phyloP scores from a whole-genome alignment of 805 yeast genomes.

The Myxozyma nipponensis region DNA sequence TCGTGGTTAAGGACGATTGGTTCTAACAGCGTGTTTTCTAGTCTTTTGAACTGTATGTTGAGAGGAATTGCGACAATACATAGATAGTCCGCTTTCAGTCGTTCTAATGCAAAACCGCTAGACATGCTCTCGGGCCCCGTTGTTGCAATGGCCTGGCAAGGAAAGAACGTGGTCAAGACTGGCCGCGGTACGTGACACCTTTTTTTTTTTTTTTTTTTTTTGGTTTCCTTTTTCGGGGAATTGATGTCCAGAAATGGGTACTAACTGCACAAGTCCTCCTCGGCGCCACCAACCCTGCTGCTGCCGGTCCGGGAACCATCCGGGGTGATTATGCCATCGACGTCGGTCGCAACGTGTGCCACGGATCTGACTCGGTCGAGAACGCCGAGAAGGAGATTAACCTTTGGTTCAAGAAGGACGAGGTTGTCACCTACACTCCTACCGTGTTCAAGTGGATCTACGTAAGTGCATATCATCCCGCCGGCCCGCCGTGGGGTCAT shows the following conservation, averaged over 20 bases:
- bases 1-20: not conserved
- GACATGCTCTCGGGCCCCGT: slow-evolving; percentile 98
- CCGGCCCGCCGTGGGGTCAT: no score
- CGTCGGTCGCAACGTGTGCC: slow-evolving; percentile 98
- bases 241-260: not conserved
- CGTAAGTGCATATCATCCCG: slow-evolving; percentile 39
- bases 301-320: slow-evolving; percentile 98
- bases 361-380: slow-evolving; percentile 99
- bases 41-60: slow-evolving; percentile 20
- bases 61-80: not conserved
- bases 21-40: not conserved
- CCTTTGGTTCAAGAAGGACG: slow-evolving; percentile 98
- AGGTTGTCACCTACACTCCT: slow-evolving; percentile 86
- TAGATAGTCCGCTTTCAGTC: not conserved
- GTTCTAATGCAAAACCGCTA: not conserved
- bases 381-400: slow-evolving; percentile 92
- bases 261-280: slow-evolving; percentile 49
- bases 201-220: no score
- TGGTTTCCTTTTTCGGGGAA: no score
- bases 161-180: slow-evolving; percentile 98
- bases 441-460: slow-evolving; percentile 85
- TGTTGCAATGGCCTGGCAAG: slow-evolving; percentile 99
- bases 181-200: slow-evolving; percentile 69
- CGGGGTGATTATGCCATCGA: slow-evolving; percentile 99
- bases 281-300: slow-evolving; percentile 99